Evolutionary conservation across 106 monocot species (phyloP), one percentile per base, ranked within the genome.

Genomic region (Apostasia shenzhenica): DNA sequence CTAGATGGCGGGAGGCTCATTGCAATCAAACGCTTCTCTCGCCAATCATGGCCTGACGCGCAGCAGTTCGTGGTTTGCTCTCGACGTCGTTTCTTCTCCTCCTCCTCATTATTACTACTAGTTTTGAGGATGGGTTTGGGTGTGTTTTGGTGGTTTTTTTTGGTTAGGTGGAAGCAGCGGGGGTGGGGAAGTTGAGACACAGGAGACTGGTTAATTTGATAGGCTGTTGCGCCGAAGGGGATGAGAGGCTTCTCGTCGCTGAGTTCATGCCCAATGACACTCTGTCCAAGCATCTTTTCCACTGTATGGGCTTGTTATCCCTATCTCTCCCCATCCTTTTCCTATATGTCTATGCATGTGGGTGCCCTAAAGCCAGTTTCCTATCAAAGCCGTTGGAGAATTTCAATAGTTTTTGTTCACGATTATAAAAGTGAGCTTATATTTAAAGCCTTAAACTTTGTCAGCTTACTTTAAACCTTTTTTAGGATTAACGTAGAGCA

Each of bases 181-280:
- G 97, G 39, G 89, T 99, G 48, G 92, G 97, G 55, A 99, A 92
- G 73, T 67, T 99, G 77, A 68, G 97, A 53, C 97, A 99, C 73
- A 89, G 74, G 76, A 84, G 84, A 63, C 69, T 99, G 68, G 97
- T 99, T 53, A 99, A 99, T 67, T 66, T 99, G 65, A 92, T 92
- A 4, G 97, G 97, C 7, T 99, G 85, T 76, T 99, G 97, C 55
- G 85, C 97, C 4, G 97, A 99, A 72, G 97, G 87, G 13, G 97
- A 99, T 42, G 97, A 99, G 78, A 77, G 97, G 66, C 85, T 99
- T 45, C 83, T 97, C 44, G 89, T 97, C 1, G 86, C 95, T 1
- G 95, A 97, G 82, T 97, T 84, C 84, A 97, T 97, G 97, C 89
- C 89, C 44, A 92, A 99, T 76, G 92, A 99, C 60, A 99, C 97